Evolutionary conservation across 352 stramenopile genomes (phyloP).

Genomic region (Thalassiosira ordinaria): DNA sequence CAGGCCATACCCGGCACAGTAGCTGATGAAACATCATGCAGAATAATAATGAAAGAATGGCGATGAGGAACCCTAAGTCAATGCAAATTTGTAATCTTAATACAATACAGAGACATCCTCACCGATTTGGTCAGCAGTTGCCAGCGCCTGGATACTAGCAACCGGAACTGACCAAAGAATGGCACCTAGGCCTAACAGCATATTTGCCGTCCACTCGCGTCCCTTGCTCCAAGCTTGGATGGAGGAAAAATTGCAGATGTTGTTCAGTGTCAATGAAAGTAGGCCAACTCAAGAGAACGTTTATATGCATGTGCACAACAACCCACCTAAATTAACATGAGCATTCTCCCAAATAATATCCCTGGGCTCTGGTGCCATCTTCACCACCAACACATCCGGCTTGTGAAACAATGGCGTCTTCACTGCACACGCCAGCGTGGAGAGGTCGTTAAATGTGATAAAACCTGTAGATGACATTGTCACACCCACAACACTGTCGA

Average conservation of each 20-base stretch:
- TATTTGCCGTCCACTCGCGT: constrained; percentile 72
- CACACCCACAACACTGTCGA: constrained; percentile 57
- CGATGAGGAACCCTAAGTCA: constrained; percentile 3
- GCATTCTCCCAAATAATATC: constrained; percentile 85
- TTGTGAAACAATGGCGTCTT: constrained; percentile 77
- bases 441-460: constrained; percentile 83
- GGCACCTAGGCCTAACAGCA: constrained; percentile 70
- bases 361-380: constrained; percentile 77
- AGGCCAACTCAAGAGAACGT: no score
- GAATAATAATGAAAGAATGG: no score
- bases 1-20: constrained; percentile 62
- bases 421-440: constrained; percentile 70
- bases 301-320: neutral
- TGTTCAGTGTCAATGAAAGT: no score
- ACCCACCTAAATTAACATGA: constrained; percentile 59
- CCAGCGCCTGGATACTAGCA: constrained; percentile 69
- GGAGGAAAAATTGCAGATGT: neutral
- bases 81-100: constrained; percentile 3
- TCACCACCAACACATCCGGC: constrained; percentile 68
- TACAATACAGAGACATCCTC: constrained; percentile 8
- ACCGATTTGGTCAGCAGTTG: constrained; percentile 45
- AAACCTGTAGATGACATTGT: constrained; percentile 85
- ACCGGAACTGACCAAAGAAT: constrained; percentile 83
- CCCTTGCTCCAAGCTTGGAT: constrained; percentile 39
- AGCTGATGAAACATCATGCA: no score